Evolutionary conservation across 257 asterid genomes (phyloP).

Genomic region (Fraxinus quadrangulata): DNA sequence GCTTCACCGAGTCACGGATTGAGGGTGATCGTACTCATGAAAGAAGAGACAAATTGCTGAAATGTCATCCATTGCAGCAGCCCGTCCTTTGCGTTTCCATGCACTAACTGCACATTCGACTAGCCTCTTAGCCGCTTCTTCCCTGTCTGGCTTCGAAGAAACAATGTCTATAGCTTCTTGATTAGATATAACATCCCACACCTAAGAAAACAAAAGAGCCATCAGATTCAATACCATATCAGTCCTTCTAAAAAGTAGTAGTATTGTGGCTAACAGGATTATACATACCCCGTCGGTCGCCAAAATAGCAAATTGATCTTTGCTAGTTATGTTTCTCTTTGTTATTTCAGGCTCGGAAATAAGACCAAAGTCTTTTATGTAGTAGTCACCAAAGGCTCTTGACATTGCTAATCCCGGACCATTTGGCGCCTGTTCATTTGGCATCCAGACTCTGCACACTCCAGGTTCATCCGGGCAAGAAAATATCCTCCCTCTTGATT

Average conservation of each 20-base stretch:
- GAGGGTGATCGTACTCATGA: slow-evolving; percentile 28
- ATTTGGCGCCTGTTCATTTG: slow-evolving; percentile 43
- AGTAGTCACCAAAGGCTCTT: slow-evolving; percentile 80
- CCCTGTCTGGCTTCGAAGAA: slow-evolving; percentile 45
- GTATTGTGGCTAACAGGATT: neutral
- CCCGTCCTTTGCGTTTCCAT: slow-evolving; percentile 65
- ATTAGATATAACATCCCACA: slow-evolving; percentile 79
- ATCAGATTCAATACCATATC: neutral
- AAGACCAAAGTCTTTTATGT: slow-evolving; percentile 72
- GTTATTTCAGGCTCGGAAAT: slow-evolving; percentile 80
- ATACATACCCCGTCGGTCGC: slow-evolving; percentile 79
- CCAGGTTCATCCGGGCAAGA: slow-evolving; percentile 69
- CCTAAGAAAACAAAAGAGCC: slow-evolving; percentile 33
- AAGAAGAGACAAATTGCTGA: slow-evolving; percentile 76
- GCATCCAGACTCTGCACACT: slow-evolving; percentile 73
- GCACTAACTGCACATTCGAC: slow-evolving; percentile 59
- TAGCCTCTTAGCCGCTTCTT: slow-evolving; percentile 57
- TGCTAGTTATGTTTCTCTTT: slow-evolving; percentile 45
- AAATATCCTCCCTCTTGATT: slow-evolving; percentile 53
- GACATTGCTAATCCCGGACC: slow-evolving; percentile 88
- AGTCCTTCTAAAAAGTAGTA: neutral
- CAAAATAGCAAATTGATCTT: slow-evolving; percentile 63
- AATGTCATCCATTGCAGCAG: slow-evolving; percentile 68
- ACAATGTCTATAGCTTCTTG: slow-evolving; percentile 77
- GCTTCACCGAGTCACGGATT: slow-evolving; percentile 8